phyloP scores from a whole-genome alignment of 2,329 filamentous ascomycete genomes.

The Colletotrichum chrysophilum region DNA sequence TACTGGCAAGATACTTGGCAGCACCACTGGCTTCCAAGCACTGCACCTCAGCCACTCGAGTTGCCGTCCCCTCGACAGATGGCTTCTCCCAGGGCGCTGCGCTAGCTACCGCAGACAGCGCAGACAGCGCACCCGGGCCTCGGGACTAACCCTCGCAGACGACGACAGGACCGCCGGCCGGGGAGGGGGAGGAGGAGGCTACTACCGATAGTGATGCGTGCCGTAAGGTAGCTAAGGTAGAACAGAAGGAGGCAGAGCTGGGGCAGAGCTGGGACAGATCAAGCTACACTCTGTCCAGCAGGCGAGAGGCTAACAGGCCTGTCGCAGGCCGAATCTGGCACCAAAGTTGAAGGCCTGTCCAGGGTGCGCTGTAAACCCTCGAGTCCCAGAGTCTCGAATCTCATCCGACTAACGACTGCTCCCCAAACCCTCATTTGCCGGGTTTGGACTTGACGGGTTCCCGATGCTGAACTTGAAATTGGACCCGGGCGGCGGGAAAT shows the following conservation, averaged over 20 bases:
- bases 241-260: too few relatives aligned
- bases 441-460: neutral
- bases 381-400: neutral
- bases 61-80: neutral
- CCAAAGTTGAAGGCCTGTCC: constrained; percentile 9
- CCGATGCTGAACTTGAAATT: neutral
- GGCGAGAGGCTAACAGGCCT: too few relatives aligned
- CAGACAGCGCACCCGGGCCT: neutral
- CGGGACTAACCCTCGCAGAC: neutral
- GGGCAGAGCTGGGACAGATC: too few relatives aligned
- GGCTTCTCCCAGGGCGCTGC: neutral
- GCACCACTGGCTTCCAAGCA: neutral
- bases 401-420: neutral
- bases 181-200: neutral
- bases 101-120: neutral
- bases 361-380: neutral
- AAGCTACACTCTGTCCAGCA: too few relatives aligned
- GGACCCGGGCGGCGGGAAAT: neutral
- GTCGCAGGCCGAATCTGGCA: neutral
- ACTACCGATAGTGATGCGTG: too few relatives aligned
- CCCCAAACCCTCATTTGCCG: neutral
- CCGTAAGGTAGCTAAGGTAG: too few relatives aligned
- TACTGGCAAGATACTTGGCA: neutral
- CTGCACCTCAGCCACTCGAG: neutral
- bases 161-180: neutral